Percentiles rank a stretch among this genome's conserved stretches.
phyloP scores from a whole-genome alignment of 2,329 filamentous ascomycete genomes.

The Sarocladium strictum region DNA sequence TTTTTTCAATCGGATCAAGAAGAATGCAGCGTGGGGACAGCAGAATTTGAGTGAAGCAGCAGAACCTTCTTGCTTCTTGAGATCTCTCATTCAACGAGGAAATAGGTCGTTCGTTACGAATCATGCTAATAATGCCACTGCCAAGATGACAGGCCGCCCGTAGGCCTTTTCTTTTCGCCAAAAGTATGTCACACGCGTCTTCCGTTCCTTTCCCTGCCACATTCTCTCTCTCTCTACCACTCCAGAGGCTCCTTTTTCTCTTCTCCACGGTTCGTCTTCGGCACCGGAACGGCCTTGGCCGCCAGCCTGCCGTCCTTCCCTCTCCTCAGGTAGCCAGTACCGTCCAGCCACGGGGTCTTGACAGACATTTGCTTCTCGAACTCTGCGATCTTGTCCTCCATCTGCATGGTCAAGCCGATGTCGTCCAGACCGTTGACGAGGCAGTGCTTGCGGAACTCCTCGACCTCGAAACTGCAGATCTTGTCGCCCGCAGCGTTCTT shows the following conservation, averaged over 20 bases:
- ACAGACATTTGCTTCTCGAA: constrained; percentile 74
- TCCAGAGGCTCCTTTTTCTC: constrained; percentile 80
- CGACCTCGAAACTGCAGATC: constrained; percentile 77
- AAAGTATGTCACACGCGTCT: background rate
- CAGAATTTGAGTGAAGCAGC: constrained; percentile 7
- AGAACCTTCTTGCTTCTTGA: background rate
- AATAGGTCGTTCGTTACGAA: background rate
- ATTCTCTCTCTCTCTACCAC: constrained; percentile 51
- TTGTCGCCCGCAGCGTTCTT: constrained; percentile 67
- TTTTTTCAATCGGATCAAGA: too few relatives aligned
- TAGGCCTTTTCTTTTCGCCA: background rate
- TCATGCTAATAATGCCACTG: constrained; percentile 5
- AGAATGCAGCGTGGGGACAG: constrained; percentile 7
- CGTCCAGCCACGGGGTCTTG: constrained; percentile 88
- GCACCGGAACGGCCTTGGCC: constrained; percentile 61
- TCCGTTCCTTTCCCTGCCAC: background rate
- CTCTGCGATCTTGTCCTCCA: constrained; percentile 78
- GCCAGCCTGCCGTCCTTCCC: constrained; percentile 49
- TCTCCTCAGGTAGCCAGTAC: constrained; percentile 69
- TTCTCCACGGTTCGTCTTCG: constrained; percentile 84
- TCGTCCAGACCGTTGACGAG: constrained; percentile 90
- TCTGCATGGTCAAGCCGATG: constrained; percentile 89
- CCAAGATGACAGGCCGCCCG: background rate
- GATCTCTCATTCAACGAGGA: background rate
- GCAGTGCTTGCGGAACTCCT: constrained; percentile 92